Evolutionary conservation across 192 early-diverging fungal species (phyloP).

Genomic region (Backusella tarrabulga): DNA sequence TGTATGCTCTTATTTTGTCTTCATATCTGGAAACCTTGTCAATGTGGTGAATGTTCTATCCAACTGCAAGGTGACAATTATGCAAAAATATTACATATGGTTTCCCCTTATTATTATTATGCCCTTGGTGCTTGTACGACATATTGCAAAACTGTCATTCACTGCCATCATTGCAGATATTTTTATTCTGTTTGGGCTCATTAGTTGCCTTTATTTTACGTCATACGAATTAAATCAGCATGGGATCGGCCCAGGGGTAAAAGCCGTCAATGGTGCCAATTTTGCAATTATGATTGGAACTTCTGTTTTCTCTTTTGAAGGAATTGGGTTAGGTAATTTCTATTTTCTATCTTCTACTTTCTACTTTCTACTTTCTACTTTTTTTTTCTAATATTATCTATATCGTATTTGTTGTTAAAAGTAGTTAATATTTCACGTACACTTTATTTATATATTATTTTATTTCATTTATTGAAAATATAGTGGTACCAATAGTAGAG

Average conservation of each 20-base stretch:
- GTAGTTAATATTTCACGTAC: neutral
- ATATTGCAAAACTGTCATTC: conserved; percentile 55
- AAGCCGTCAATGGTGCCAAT: conserved; percentile 59
- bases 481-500: conserved; percentile 63
- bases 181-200: conserved; percentile 70
- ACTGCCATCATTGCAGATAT: conserved; percentile 72
- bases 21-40: conserved; percentile 83
- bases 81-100: conserved; percentile 71
- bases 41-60: conserved; percentile 67
- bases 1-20: conserved; percentile 86
- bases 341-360: too few species aligned
- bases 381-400: neutral
- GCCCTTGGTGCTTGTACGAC: conserved; percentile 66
- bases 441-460: conserved; percentile 5
- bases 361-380: too few species aligned
- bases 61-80: conserved; percentile 56
- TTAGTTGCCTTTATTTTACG: conserved; percentile 61
- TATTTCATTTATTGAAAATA: neutral
- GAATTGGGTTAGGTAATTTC: neutral
- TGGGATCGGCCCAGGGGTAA: conserved; percentile 49
- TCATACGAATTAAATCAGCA: conserved; percentile 41
- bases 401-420: neutral
- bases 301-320: conserved; percentile 15
- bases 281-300: conserved; percentile 73
- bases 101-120: conserved; percentile 72